phyloP scores from a whole-genome alignment of 2,329 filamentous ascomycete species.

The Chaetothyriales sp. region DNA sequence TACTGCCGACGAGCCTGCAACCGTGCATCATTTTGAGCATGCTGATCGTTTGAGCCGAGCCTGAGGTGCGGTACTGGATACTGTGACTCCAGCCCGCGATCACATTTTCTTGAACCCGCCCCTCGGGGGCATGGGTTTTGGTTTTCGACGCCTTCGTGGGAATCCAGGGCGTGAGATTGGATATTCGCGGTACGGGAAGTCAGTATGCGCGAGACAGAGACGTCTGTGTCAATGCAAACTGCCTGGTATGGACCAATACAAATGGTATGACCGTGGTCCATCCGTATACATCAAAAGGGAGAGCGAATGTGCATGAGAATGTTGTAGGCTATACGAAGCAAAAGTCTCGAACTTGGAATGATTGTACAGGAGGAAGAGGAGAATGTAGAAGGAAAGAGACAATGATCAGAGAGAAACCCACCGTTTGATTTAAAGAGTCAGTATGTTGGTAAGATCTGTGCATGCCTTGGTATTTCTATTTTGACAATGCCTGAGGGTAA shows the following conservation, averaged over 20 bases:
- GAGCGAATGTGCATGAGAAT: constrained; percentile 6
- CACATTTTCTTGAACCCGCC: background rate
- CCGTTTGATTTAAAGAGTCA: background rate
- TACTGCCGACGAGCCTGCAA: background rate
- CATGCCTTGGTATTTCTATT: background rate
- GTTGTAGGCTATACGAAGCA: constrained; percentile 4
- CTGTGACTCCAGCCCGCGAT: constrained; percentile 1
- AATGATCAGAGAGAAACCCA: background rate
- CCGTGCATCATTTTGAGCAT: constrained; percentile 3
- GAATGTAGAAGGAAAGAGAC: background rate
- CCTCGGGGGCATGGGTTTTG: constrained; percentile 5
- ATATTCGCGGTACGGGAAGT: constrained; percentile 31
- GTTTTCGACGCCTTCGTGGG: constrained; percentile 17
- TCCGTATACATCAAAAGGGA: background rate
- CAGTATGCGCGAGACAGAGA: constrained; percentile 25
- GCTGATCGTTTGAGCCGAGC: constrained; percentile 15
- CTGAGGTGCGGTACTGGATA: constrained; percentile 9
- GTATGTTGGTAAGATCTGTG: background rate
- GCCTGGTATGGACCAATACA: constrained; percentile 27
- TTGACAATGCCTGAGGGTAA: background rate
- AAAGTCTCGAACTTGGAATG: constrained; percentile 4
- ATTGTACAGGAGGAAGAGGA: background rate
- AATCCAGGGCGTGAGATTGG: constrained; percentile 24
- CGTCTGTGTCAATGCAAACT: constrained; percentile 5
- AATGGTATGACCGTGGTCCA: constrained; percentile 12